Evolutionary conservation across 805 yeast genomes (phyloP).

Genomic region (Pichia gijzeniarum): DNA sequence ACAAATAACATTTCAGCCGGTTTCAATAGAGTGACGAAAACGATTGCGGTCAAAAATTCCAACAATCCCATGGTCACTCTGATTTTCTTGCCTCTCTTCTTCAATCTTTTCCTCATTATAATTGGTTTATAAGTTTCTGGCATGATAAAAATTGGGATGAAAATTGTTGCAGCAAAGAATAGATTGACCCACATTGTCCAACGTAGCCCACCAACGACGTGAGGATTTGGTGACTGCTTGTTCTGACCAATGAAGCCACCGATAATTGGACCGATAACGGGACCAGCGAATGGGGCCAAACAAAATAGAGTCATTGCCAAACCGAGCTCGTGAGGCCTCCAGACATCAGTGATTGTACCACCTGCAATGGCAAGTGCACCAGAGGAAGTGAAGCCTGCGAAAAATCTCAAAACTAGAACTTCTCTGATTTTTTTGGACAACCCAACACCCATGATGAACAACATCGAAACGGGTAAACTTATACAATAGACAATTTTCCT

Average conservation of each 20-base stretch:
- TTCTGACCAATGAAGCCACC: conserved; percentile 63
- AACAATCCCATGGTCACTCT: conserved; percentile 30
- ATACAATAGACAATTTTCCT: conserved; percentile 53
- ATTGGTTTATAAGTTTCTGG: conserved; percentile 75
- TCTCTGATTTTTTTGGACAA: conserved; percentile 53
- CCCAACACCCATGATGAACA: conserved; percentile 71
- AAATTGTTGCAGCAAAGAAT: conserved; percentile 57
- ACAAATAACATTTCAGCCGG: conserved; percentile 63
- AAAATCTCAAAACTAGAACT: conserved; percentile 62
- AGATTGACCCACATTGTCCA: conserved; percentile 70
- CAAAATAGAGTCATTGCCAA: conserved; percentile 76
- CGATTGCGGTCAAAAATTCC: conserved; percentile 38
- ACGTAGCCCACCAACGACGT: conserved; percentile 45
- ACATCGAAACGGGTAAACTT: conserved; percentile 60
- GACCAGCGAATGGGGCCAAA: conserved; percentile 75
- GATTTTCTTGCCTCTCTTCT: conserved; percentile 48
- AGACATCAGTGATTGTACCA: conserved; percentile 76
- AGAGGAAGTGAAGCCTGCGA: conserved; percentile 70
- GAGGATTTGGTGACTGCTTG: conserved; percentile 25
- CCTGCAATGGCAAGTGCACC: conserved; percentile 83
- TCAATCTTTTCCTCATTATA: conserved; percentile 54
- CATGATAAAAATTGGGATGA: conserved; percentile 37
- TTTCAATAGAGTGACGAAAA: conserved; percentile 47
- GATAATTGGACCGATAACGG: conserved; percentile 68
- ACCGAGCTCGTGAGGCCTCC: conserved; percentile 60